These are phyloP conservation scores for Psilocybe cyanescens DNA, from an alignment of 768 basidiomycete genomes.

Conservation along the genomic window DNA sequence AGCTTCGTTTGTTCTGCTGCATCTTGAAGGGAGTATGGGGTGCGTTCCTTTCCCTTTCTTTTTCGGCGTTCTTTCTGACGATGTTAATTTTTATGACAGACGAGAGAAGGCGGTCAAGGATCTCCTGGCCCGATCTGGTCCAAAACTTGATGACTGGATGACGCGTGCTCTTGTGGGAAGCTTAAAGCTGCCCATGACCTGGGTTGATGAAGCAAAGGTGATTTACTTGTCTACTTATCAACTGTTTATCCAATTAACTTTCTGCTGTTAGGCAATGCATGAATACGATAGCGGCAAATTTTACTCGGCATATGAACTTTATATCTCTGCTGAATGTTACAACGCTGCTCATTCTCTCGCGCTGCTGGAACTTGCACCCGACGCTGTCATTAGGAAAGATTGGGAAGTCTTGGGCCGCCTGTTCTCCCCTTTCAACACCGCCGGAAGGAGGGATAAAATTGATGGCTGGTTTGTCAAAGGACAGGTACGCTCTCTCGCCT, in stretches of 20 bases:
- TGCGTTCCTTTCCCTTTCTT: conserved; percentile 50
- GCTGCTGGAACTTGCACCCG: conserved; percentile 86
- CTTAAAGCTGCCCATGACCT: conserved; percentile 78
- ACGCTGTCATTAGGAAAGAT: conserved; percentile 77
- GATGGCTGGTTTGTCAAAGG: conserved; percentile 85
- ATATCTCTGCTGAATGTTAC: conserved; percentile 70
- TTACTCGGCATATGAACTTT: conserved; percentile 78
- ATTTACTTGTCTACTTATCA: conserved; percentile 11
- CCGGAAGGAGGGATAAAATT: conserved; percentile 48
- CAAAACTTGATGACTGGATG: conserved; percentile 73
- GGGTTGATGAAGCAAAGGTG: conserved; percentile 93
- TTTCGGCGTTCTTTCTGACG: conserved; percentile 12
- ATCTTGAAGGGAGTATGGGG: conserved; percentile 83
- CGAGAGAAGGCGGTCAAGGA: conserved; percentile 84
- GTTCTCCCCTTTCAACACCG: conserved; percentile 60
- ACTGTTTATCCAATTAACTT: conserved; percentile 3
- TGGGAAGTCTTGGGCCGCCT: conserved; percentile 65
- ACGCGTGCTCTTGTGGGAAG: conserved; percentile 72
- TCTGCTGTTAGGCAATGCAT: conserved; percentile 58
- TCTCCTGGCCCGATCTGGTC: conserved; percentile 71
- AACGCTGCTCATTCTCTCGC: conserved; percentile 83
- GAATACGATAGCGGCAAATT: conserved; percentile 63
- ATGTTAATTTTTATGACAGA: conserved; percentile 41
- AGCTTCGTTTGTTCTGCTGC: conserved; percentile 87
- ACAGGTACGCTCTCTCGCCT: conserved; percentile 54